A percentile compares a stretch with the other conserved stretches of the same genome.
Evolutionary conservation across 2,329 filamentous ascomycete species (phyloP).

Genomic region (Fusarium longipes): DNA sequence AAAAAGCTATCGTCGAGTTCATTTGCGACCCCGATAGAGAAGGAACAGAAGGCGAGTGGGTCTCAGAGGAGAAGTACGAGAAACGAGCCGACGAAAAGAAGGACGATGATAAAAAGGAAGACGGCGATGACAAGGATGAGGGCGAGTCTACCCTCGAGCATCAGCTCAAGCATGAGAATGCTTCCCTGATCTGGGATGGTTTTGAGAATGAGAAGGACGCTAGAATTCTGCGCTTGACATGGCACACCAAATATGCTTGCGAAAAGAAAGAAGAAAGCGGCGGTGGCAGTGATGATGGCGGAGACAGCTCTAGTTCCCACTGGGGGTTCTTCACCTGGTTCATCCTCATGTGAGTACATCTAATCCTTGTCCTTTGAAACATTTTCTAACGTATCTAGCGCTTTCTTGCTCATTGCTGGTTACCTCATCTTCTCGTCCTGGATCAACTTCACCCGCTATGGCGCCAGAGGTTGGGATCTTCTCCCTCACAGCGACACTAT

Average conservation of each 20-base stretch:
- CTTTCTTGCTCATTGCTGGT: conserved; percentile 84
- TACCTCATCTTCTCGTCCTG: conserved; percentile 98
- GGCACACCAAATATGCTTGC: conserved; percentile 90
- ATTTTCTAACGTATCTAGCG: conserved; percentile 61
- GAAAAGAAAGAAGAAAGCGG: conserved; percentile 64
- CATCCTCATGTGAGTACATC: conserved; percentile 80
- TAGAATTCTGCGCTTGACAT: conserved; percentile 78
- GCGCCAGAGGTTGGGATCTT: conserved; percentile 93
- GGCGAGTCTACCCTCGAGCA: conserved; percentile 59
- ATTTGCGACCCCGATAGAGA: conserved; percentile 79
- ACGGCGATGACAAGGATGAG: conserved; percentile 53
- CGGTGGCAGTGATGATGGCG: conserved; percentile 51
- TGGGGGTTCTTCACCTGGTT: conserved; percentile 99
- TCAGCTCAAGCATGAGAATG: conserved; percentile 65
- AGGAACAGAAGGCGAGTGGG: conserved; percentile 78
- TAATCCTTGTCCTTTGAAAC: too few species aligned
- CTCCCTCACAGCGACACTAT: conserved; percentile 93
- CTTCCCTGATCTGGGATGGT: conserved; percentile 79
- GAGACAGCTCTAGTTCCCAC: conserved; percentile 61
- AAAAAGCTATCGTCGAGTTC: conserved; percentile 86
- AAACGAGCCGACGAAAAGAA: conserved; percentile 47
- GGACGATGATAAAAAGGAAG: conserved; percentile 44
- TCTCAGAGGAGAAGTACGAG: conserved; percentile 66
- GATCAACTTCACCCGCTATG: conserved; percentile 98
- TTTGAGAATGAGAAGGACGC: conserved; percentile 72